A percentile compares a stretch with the other conserved stretches of the same genome.
Evolutionary conservation across 257 asterid species (phyloP).

Genomic region (Apocynum venetum): DNA sequence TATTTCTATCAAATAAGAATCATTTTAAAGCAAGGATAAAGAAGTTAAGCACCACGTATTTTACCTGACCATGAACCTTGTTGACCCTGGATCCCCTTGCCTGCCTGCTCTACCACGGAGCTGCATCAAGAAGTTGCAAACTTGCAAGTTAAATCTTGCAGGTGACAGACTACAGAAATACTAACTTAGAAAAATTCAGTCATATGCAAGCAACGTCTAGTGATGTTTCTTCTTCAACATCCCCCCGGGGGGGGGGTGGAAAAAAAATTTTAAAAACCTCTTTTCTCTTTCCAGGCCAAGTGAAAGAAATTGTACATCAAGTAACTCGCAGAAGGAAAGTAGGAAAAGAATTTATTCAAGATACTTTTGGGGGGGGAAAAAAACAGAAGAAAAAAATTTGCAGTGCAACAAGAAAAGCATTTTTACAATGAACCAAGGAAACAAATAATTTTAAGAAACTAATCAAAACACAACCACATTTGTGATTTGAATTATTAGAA

Average conservation of each 20-base stretch:
- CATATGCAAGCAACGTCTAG: neutral
- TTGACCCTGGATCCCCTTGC: constrained; percentile 99
- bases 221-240: too few species aligned
- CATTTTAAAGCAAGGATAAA: neutral
- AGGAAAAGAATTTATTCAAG: neutral
- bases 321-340: neutral
- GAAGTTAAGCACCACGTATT: neutral
- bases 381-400: neutral
- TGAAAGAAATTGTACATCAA: neutral
- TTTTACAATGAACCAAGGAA: constrained; percentile 1
- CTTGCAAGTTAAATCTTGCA: neutral
- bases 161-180: neutral
- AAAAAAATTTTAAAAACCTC: neutral
- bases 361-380: neutral
- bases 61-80: constrained; percentile 98
- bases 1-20: neutral
- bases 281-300: constrained; percentile 3
- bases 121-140: constrained; percentile 34
- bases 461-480: neutral
- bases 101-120: constrained; percentile 99
- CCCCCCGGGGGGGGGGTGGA: too few species aligned
- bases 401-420: neutral
- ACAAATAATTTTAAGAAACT: neutral
- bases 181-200: neutral
- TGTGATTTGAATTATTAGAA: neutral